Base-by-base conservation (phyloP, 305 asterid species). In the Fraxinus platypoda region DNA sequence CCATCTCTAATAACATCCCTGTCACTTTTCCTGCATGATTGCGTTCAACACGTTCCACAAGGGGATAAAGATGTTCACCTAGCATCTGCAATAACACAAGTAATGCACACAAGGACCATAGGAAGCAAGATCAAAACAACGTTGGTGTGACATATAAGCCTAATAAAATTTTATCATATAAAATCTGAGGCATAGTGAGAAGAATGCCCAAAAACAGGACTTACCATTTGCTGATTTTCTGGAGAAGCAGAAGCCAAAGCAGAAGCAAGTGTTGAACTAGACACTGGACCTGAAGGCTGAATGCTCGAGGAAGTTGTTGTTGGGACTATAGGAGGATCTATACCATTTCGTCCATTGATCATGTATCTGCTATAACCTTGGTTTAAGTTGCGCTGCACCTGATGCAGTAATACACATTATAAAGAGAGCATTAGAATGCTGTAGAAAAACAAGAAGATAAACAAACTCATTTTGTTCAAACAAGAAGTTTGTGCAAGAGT, bases 1-100 rank as follows among this genome's bases (percentile, higher is more conserved):
- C 98, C 97, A 94, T 94, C 89, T 94, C 97, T 86, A 94, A 74
- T 80, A 94, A 38, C 98, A 94, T 94, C 1, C 97, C 97, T 0
- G 97, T 94, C 13, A 94, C 92, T 83, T 94, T 93, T 71, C 91
- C 91, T 6, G 95, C 94, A 41, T 84, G 83, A 34, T 83, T 93
- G 8, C 26, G 89, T 77, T 91, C 95, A 0, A 91, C 57, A 17
- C 85, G 88, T 59, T 92, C 94, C 83, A 94, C 98, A 0, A 94
- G 90, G 6, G 97, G 97, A 85, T 86, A 94, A 3, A 94, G 81
- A 23, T 93, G 91, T 81, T 94, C 98, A 2, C 98, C 98, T 21
- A 94, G 86, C 89, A 93, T 91, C 98, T 94, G 88, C 90, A 84
- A 31, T 25, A 38, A 3, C 15, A 64, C 19, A 79, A 46, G 35